Evolutionary conservation across 805 yeast genomes (phyloP).

Genomic region (Maudiozyma turicensis): DNA sequence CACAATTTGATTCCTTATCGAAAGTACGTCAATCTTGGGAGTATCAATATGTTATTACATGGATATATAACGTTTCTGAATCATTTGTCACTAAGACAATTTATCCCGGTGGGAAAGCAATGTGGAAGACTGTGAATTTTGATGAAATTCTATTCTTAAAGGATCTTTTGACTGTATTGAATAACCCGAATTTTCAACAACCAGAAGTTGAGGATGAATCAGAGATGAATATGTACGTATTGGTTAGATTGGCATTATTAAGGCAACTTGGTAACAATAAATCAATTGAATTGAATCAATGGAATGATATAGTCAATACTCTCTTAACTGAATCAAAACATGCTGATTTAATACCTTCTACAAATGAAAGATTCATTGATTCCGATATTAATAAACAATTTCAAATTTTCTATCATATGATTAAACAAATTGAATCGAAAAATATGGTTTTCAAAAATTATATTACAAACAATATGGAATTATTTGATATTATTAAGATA

Average conservation of each 20-base stretch:
- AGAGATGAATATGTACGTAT: slow-evolving; percentile 9
- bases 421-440: slow-evolving; percentile 25
- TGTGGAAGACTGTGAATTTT: slow-evolving; percentile 24
- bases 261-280: slow-evolving; percentile 20
- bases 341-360: background rate
- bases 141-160: slow-evolving; percentile 23
- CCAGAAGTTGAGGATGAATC: slow-evolving; percentile 3
- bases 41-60: slow-evolving; percentile 26
- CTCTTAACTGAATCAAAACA: slow-evolving; percentile 5
- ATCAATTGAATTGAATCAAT: slow-evolving; percentile 14
- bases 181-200: slow-evolving; percentile 4
- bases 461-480: slow-evolving; percentile 18
- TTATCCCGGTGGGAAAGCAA: slow-evolving; percentile 8
- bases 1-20: slow-evolving; percentile 4
- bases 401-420: slow-evolving; percentile 16
- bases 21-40: slow-evolving; percentile 19
- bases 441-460: slow-evolving; percentile 23
- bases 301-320: slow-evolving; percentile 21
- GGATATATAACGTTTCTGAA: slow-evolving; percentile 28
- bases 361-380: background rate
- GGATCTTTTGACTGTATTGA: slow-evolving; percentile 7
- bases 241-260: slow-evolving; percentile 14
- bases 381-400: slow-evolving; percentile 14
- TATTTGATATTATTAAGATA: slow-evolving; percentile 21
- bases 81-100: slow-evolving; percentile 13